Evolutionary conservation across 148 eudicot species (phyloP).

Genomic region (Rhododendron henanense): DNA sequence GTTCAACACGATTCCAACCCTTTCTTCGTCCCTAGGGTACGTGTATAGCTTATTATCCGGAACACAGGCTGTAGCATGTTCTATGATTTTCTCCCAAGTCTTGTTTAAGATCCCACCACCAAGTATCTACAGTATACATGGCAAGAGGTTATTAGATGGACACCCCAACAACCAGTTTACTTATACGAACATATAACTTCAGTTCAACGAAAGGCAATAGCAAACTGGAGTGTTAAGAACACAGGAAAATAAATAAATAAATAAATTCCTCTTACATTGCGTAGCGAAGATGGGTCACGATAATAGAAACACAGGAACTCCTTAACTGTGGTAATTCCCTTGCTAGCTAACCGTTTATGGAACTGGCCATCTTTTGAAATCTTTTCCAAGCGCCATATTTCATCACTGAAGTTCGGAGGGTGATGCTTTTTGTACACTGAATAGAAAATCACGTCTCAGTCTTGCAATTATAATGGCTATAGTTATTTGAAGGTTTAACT

Average conservation of each 20-base stretch:
- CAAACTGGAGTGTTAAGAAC: neutral
- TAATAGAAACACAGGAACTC: constrained; percentile 46
- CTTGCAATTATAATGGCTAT: neutral
- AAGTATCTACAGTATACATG: constrained; percentile 30
- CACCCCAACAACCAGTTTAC: neutral
- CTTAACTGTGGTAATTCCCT: constrained; percentile 48
- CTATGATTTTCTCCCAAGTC: constrained; percentile 41
- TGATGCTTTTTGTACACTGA: constrained; percentile 81
- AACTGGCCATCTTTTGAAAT: constrained; percentile 68
- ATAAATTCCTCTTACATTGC: constrained; percentile 39
- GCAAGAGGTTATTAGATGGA: neutral
- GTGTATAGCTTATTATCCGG: constrained; percentile 33
- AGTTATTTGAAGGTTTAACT: neutral
- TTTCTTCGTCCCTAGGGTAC: constrained; percentile 27
- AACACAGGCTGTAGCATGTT: constrained; percentile 46
- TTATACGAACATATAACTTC: neutral
- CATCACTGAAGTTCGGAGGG: constrained; percentile 62
- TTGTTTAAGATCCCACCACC: constrained; percentile 29
- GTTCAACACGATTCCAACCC: constrained; percentile 37
- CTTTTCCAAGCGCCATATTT: constrained; percentile 72
- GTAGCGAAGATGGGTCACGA: constrained; percentile 31
- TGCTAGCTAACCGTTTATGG: constrained; percentile 34
- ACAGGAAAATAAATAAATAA: neutral
- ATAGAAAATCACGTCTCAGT: constrained; percentile 13
- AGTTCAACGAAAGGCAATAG: neutral